phyloP scores from a whole-genome alignment of 2,329 filamentous ascomycete species.

The Beauveria scarabaeidicola region DNA sequence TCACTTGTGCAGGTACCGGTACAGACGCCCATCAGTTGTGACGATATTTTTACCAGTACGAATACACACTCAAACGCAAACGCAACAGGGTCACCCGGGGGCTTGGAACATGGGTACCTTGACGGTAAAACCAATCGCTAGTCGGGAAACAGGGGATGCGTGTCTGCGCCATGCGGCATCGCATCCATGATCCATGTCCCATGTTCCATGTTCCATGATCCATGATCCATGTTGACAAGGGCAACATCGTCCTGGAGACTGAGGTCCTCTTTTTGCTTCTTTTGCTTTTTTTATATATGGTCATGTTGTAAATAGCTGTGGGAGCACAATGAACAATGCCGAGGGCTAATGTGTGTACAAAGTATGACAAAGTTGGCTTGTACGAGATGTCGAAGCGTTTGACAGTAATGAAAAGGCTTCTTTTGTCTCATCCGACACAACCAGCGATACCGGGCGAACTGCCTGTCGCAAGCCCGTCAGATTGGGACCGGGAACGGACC shows the following conservation, averaged over 20 bases:
- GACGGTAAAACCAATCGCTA: background rate
- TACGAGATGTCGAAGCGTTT: too few relatives aligned
- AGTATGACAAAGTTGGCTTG: too few relatives aligned
- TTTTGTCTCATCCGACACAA: too few relatives aligned
- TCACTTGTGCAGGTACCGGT: background rate
- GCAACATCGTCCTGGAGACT: background rate
- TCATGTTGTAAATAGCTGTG: background rate
- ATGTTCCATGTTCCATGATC: background rate
- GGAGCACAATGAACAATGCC: background rate
- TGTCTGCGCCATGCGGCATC: conserved; percentile 3
- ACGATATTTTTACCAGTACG: background rate
- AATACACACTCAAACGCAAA: background rate
- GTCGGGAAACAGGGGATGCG: background rate
- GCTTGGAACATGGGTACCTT: conserved; percentile 2
- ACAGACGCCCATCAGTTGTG: background rate
- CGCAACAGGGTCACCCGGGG: background rate
- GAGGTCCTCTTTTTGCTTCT: background rate
- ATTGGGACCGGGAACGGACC: too few relatives aligned
- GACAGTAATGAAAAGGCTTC: too few relatives aligned
- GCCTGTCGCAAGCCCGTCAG: too few relatives aligned
- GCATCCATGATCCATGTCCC: background rate
- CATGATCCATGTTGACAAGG: background rate
- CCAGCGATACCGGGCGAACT: too few relatives aligned
- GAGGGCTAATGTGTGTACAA: background rate
- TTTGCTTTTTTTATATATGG: background rate